Evolutionary conservation across 2,329 filamentous ascomycete species (phyloP).

Genomic region (Nemania diffusa): DNA sequence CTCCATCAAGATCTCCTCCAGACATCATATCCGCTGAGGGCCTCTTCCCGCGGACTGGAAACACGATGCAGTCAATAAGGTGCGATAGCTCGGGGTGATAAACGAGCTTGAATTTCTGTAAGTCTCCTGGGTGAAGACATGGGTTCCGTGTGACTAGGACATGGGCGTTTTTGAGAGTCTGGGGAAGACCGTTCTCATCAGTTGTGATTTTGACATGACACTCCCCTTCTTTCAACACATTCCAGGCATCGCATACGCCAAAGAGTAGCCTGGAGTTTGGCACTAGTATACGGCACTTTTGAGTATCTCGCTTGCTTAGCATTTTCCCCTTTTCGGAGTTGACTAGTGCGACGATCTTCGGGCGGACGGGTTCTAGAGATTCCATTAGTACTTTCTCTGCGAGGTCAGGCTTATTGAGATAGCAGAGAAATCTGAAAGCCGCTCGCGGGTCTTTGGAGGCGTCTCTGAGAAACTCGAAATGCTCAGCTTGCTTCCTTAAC

Average conservation of each 20-base stretch:
- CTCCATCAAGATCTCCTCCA: slow-evolving; percentile 26
- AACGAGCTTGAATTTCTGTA: slow-evolving; percentile 23
- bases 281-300: slow-evolving; percentile 22
- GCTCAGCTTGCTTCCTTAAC: slow-evolving; percentile 15
- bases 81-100: slow-evolving; percentile 17
- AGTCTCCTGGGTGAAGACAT: slow-evolving; percentile 27
- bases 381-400: slow-evolving; percentile 24
- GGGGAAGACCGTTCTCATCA: slow-evolving; percentile 24
- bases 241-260: slow-evolving; percentile 26
- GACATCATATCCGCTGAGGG: slow-evolving; percentile 31
- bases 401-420: slow-evolving; percentile 18
- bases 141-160: slow-evolving; percentile 26
- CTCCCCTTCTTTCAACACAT: slow-evolving; percentile 21
- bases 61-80: slow-evolving; percentile 27
- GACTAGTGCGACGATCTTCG: slow-evolving; percentile 16
- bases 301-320: slow-evolving; percentile 15
- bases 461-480: slow-evolving; percentile 13
- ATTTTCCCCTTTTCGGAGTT: slow-evolving; percentile 21
- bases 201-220: slow-evolving; percentile 27
- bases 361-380: slow-evolving; percentile 15
- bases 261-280: slow-evolving; percentile 21
- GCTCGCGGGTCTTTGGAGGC: slow-evolving; percentile 14
- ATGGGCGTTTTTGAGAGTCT: slow-evolving; percentile 18
- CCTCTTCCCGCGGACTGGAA: slow-evolving; percentile 20
- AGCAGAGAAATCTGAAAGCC: slow-evolving; percentile 26